Percentiles rank a stretch among this genome's conserved stretches.
phyloP scores from a whole-genome alignment of 441 rosid genomes.

The Gossypium schwendimanii region DNA sequence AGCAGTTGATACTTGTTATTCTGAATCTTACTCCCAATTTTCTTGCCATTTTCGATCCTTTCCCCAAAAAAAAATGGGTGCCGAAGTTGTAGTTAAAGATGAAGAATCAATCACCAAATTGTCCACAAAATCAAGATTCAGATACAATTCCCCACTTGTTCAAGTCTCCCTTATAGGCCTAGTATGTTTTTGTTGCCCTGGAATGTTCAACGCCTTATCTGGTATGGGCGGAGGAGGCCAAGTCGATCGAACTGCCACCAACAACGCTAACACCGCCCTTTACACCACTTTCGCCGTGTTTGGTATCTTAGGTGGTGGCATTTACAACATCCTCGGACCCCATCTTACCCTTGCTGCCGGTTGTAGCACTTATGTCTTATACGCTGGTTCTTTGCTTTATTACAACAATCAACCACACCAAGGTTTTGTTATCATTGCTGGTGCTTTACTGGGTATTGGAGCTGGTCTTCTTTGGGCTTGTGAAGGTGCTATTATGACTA shows the following conservation, averaged over 20 bases:
- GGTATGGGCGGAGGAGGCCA: constrained; percentile 99
- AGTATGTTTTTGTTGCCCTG: constrained; percentile 94
- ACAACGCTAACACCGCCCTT: constrained; percentile 93
- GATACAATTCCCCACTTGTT: constrained; percentile 69
- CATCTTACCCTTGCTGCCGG: constrained; percentile 70
- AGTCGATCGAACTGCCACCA: constrained; percentile 60
- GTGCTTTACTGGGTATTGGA: constrained; percentile 67
- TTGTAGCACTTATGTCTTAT: constrained; percentile 72
- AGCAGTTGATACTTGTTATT: neutral
- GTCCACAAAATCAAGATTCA: constrained; percentile 25
- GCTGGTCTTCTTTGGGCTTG: constrained; percentile 95
- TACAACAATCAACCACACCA: constrained; percentile 72
- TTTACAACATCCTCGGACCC: constrained; percentile 84
- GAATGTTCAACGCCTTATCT: constrained; percentile 89
- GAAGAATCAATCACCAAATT: constrained; percentile 15
- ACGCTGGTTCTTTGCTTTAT: constrained; percentile 79
- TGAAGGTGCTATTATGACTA: constrained; percentile 86
- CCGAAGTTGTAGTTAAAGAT: constrained; percentile 7
- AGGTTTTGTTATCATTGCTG: constrained; percentile 61
- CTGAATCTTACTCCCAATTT: neutral
- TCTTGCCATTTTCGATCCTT: neutral
- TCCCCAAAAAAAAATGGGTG: constrained; percentile 13
- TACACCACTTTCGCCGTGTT: constrained; percentile 78
- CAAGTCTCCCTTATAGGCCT: constrained; percentile 69
- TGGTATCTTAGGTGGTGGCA: constrained; percentile 78